Base-by-base conservation (phyloP, 495 filamentous ascomycete species). In the Cercophora samala region DNA sequence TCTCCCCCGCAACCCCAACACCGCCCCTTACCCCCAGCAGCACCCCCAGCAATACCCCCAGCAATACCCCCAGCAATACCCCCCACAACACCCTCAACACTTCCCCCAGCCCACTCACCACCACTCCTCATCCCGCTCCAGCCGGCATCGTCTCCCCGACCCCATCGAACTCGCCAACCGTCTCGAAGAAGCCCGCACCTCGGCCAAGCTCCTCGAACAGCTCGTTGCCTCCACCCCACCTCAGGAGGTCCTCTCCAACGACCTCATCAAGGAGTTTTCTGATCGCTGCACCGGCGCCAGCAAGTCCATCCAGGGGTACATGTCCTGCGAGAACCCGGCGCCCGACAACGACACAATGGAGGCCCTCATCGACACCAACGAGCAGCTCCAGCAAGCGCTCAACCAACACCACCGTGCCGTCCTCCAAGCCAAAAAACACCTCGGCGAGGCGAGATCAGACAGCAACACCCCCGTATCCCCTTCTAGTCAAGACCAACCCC, bases 331-430 rank as follows among this genome's bases (percentile, higher is more conserved):
- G 19, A 84, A 89, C 70, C 94, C 94, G 0, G 70, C 86, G 1
- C 93, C 93, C 3, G 95, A 99, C 73, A 93, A 94, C 73, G 90
- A 97, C 71, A 98, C 95, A 1, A 87, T 99, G 77, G 86, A 93
- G 67, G 93, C 88, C 21, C 79, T 99, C 58, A 96, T 99, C 74
- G 93, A 98, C 77, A 94, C 93, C 51, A 97, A 96, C 73, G 96
- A 98, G 72, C 88, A 92, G 73, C 81, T 99, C 21, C 88, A 88
- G 24, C 85, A 89, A 19, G 87, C 93, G 0, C 78, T 93, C 8
- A 93, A 86, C 63, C 87, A 91, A 63, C 90, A 97, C 78, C 91
- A 93, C 72, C 87, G 90, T 24, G 89, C 92, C 18, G 79, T 97
- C 66, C 83, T 97, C 18, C 83, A 88, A 69, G 94, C 94, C 0